Evolutionary conservation across 371 early-diverging fungal species (phyloP).

Genomic region (Choanephora cucurbitarum): DNA sequence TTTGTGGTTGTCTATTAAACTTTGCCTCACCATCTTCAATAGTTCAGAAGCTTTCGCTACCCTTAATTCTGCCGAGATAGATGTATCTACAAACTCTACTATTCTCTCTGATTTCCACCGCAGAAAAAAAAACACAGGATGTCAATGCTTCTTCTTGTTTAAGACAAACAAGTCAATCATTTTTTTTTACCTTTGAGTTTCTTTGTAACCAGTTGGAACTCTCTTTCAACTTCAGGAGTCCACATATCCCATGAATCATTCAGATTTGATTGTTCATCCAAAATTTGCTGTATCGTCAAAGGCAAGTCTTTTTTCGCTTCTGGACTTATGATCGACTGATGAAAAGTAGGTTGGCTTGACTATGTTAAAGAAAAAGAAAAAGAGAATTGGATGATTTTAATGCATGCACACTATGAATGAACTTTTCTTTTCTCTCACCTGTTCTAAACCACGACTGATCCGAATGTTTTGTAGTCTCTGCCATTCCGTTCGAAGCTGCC

Average conservation of each 20-base stretch:
- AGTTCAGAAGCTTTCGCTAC: slow-evolving; percentile 47
- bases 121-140: too few relatives aligned
- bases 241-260: slow-evolving; percentile 27
- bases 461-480: slow-evolving; percentile 29
- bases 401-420: too few relatives aligned
- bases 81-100: slow-evolving; percentile 38
- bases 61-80: slow-evolving; percentile 44
- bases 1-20: background rate
- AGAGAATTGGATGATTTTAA: too few relatives aligned
- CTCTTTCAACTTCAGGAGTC: slow-evolving; percentile 36
- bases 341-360: slow-evolving; percentile 2
- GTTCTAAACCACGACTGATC: slow-evolving; percentile 34
- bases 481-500: slow-evolving; percentile 38
- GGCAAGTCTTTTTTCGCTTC: slow-evolving; percentile 27
- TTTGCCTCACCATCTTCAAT: slow-evolving; percentile 40
- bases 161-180: too few relatives aligned
- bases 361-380: too few relatives aligned
- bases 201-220: slow-evolving; percentile 29
- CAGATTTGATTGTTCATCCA: slow-evolving; percentile 23
- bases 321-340: slow-evolving; percentile 25
- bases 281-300: slow-evolving; percentile 31
- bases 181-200: slow-evolving; percentile 28
- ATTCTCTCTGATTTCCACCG: slow-evolving; percentile 19
- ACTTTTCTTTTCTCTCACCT: too few relatives aligned
- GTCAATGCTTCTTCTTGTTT: too few relatives aligned